These are phyloP conservation scores for Chaetothyriales sp. DNA, from an alignment of 2,329 filamentous ascomycete genomes.

Conservation along the genomic window DNA sequence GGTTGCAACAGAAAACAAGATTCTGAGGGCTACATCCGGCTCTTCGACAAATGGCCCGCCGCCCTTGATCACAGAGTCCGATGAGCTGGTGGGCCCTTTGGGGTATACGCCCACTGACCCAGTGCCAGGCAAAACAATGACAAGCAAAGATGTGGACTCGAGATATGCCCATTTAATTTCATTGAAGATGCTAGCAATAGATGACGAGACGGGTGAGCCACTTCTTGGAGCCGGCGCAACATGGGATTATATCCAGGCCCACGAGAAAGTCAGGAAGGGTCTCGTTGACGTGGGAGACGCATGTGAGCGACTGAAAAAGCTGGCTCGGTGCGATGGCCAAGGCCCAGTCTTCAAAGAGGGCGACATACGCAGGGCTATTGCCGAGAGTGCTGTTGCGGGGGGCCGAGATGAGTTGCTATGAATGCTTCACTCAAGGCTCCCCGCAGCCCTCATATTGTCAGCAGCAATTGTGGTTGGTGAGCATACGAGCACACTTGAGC, in stretches of 20 bases:
- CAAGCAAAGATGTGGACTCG: slow-evolving; percentile 18
- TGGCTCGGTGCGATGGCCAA: slow-evolving; percentile 70
- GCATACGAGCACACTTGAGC: neutral
- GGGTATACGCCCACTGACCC: slow-evolving; percentile 52
- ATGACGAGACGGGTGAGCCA: slow-evolving; percentile 48
- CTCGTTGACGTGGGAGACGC: slow-evolving; percentile 69
- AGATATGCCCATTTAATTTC: slow-evolving; percentile 14
- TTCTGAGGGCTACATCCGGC: slow-evolving; percentile 61
- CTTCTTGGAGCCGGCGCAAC: slow-evolving; percentile 62
- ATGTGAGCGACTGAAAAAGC: slow-evolving; percentile 58
- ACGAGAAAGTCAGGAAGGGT: slow-evolving; percentile 61
- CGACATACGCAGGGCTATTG: slow-evolving; percentile 57
- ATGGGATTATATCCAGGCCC: slow-evolving; percentile 77
- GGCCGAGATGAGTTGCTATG: slow-evolving; percentile 58
- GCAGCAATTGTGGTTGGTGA: neutral
- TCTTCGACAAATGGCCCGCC: slow-evolving; percentile 16
- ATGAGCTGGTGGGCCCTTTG: slow-evolving; percentile 46
- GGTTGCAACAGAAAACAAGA: slow-evolving; percentile 80
- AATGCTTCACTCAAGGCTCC: slow-evolving; percentile 12
- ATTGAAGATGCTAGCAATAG: slow-evolving; percentile 26
- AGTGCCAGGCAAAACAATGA: slow-evolving; percentile 27
- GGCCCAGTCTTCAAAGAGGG: slow-evolving; percentile 76
- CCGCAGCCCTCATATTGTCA: neutral
- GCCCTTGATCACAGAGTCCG: slow-evolving; percentile 13
- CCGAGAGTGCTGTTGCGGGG: slow-evolving; percentile 59